Conservation (phyloP, 768 basidiomycete species). For the Mycena rebaudengoi region DNA sequence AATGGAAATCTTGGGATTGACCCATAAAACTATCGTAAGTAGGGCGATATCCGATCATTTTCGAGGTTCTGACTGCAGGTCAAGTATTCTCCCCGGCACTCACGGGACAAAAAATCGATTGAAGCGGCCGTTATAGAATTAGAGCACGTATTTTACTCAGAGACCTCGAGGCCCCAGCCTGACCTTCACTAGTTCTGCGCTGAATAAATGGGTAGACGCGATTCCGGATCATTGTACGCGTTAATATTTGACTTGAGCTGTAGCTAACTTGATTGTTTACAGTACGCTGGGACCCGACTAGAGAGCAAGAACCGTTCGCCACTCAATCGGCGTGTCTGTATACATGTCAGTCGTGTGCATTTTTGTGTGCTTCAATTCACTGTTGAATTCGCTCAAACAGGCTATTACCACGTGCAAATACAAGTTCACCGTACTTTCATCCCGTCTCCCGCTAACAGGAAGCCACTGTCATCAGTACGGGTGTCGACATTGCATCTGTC, state of each 20-base stretch:
- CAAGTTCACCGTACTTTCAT: constrained; percentile 71
- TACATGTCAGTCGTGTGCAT: constrained; percentile 43
- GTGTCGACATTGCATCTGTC: background rate
- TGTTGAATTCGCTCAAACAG: background rate
- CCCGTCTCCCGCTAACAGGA: constrained; percentile 54
- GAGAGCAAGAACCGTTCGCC: constrained; percentile 48
- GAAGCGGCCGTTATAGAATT: constrained; percentile 56
- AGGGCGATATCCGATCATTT: background rate
- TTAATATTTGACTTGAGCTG: background rate
- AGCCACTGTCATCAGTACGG: constrained; percentile 37
- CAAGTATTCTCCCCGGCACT: constrained; percentile 15
- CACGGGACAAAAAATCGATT: constrained; percentile 40
- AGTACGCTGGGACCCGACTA: constrained; percentile 60
- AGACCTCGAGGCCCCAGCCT: background rate
- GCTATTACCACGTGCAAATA: too few relatives aligned
- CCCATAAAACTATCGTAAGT: constrained; percentile 60
- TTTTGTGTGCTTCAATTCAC: background rate
- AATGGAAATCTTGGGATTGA: constrained; percentile 56
- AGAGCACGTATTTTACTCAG: constrained; percentile 36
- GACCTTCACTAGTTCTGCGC: constrained; percentile 45
- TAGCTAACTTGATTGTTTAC: background rate
- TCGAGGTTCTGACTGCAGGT: background rate
- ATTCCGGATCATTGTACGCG: constrained; percentile 53
- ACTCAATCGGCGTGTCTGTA: constrained; percentile 62
- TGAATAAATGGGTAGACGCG: constrained; percentile 60